Evolutionary conservation across 2,329 filamentous ascomycete genomes (phyloP), one percentile per base, ranked within the genome.

Genomic region (Gremmenia infestans): DNA sequence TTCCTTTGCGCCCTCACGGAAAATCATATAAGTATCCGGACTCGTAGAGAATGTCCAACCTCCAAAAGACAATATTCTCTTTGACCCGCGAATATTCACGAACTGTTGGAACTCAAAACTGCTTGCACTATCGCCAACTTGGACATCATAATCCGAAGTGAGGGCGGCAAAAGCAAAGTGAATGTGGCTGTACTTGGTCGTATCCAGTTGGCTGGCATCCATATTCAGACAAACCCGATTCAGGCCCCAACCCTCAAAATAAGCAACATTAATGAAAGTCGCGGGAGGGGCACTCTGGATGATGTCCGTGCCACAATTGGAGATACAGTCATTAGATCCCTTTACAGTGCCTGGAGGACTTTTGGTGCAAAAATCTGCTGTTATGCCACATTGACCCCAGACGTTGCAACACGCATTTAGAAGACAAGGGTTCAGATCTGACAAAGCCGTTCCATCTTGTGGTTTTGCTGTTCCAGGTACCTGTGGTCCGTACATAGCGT

Each of bases 401-500:
- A 69, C 67, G 57, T 72, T 68, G 60, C 74, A 76, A 60, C 74
- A 76, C 2, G 71, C 72, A 46, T 62, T 64, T 0, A 78, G 65
- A 0, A 74, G 74, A 56, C 78, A 81, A 0, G 71, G 74, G 57
- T 80, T 81, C 5, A 81, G 63, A 8, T 66, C 61, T 0, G 67
- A 59, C 3, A 78, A 46, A 17, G 68, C 63, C 14, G 62, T 15
- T 0, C 61, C 70, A n/a, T 68, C 71, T 12, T 67, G 62, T 0
- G 63, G 15, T 0, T 75, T 48, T 9, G 60, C 49, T 0, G 75
- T 77, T 0, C 74, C 73, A 4, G 71, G 70, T 0, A 72, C 68
- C 46, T 73, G 69, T 1, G 78, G 79, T 0, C 79, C 78, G 61
- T 79, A 79, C 0, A 71, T 58, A 12, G 73, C 72, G 48, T 73